Conservation (phyloP, 768 basidiomycete genomes). For the button mushroom (Agaricus bisporus) region DNA sequence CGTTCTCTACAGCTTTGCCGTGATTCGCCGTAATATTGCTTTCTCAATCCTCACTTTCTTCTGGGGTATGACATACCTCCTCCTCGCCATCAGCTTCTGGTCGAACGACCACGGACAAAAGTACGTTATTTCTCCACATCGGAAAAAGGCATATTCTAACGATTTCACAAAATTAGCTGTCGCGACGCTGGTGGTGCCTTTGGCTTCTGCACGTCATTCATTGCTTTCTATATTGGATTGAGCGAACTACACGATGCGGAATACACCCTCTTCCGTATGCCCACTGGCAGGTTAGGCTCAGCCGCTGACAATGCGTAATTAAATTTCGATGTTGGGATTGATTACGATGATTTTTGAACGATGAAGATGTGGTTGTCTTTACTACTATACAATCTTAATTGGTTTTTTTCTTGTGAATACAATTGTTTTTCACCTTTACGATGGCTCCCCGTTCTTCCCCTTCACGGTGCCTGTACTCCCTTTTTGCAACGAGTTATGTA, state of each 20-base stretch:
- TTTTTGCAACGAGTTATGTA: no score
- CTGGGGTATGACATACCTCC: constrained; percentile 47
- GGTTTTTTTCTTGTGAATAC: no score
- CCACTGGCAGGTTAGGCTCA: background rate
- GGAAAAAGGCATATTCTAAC: background rate
- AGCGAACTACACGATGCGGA: constrained; percentile 7
- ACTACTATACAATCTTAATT: no score
- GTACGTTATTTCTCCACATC: background rate
- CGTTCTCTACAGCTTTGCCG: constrained; percentile 30
- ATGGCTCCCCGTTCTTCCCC: no score
- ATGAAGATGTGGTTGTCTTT: no score
- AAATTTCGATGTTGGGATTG: no score
- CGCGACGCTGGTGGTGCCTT: constrained; percentile 12
- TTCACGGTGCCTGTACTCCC: no score
- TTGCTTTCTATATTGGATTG: constrained; percentile 11
- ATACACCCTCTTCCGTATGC: constrained; percentile 9
- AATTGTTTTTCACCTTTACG: no score
- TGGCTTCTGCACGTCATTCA: constrained; percentile 7
- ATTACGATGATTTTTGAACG: no score
- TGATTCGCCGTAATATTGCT: constrained; percentile 43
- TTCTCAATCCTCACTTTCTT: constrained; percentile 46
- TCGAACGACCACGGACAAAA: background rate
- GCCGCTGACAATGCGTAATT: no score
- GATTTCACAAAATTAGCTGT: background rate
- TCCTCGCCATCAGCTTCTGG: constrained; percentile 37